Evolutionary conservation across 2,329 filamentous ascomycete species (phyloP).

Genomic region (Simplicillium sp.): DNA sequence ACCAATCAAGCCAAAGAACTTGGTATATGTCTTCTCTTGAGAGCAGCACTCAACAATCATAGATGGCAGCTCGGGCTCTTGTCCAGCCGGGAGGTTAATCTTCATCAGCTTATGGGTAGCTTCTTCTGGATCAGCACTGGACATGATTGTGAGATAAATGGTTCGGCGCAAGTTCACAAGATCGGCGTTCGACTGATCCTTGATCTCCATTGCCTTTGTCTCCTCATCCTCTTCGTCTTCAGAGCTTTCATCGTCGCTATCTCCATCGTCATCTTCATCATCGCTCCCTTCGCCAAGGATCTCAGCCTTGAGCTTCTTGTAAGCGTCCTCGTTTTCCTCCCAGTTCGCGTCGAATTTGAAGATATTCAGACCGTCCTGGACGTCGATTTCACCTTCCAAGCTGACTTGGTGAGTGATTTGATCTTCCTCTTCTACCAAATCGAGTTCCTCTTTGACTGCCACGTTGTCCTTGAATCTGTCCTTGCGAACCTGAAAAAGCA

Average conservation of each 20-base stretch:
- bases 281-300: constrained; percentile 92
- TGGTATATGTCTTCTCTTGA: constrained; percentile 93
- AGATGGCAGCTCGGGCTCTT: constrained; percentile 83
- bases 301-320: constrained; percentile 83
- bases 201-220: constrained; percentile 83
- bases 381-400: constrained; percentile 74
- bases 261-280: constrained; percentile 63
- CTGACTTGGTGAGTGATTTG: constrained; percentile 86
- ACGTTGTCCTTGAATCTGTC: constrained; percentile 95
- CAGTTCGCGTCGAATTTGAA: constrained; percentile 91
- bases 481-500: constrained; percentile 91
- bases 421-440: constrained; percentile 94
- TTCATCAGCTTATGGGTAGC: constrained; percentile 95
- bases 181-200: constrained; percentile 94
- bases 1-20: constrained; percentile 91
- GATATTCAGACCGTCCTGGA: constrained; percentile 82
- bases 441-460: constrained; percentile 82
- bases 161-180: constrained; percentile 86
- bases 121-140: constrained; percentile 91
- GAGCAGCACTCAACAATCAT: constrained; percentile 98
- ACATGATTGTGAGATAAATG: constrained; percentile 97
- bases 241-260: constrained; percentile 57
- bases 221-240: constrained; percentile 65
- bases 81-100: constrained; percentile 75
- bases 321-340: constrained; percentile 84